A percentile compares a stretch with the other conserved stretches of the same genome.
Evolutionary conservation across 1,284 basidiomycete species (phyloP).

Genomic region (Puccinia polysora): DNA sequence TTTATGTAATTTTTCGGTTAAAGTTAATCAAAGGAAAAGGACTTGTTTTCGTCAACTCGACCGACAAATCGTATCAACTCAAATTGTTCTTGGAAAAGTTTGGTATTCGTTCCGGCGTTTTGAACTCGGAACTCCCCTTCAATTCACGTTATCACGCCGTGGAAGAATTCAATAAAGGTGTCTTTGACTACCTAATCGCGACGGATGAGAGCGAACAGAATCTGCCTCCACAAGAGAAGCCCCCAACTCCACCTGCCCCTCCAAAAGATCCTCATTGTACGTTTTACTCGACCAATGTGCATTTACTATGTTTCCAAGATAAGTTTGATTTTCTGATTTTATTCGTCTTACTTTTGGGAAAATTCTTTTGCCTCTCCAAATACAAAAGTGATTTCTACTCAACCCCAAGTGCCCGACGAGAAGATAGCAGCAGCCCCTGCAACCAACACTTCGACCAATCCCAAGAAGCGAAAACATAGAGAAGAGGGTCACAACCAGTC

Average conservation of each 20-base stretch:
- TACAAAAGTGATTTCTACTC: constrained; percentile 49
- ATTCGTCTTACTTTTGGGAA: not conserved
- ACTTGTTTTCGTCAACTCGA: constrained; percentile 93
- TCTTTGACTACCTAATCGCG: constrained; percentile 97
- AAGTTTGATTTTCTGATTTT: not conserved
- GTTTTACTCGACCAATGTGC: not conserved
- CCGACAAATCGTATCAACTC: constrained; percentile 87
- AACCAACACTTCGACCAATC: not conserved
- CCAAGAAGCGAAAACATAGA: constrained; percentile 49
- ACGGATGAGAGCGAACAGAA: constrained; percentile 76
- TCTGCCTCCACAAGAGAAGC: constrained; percentile 52
- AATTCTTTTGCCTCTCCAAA: too few species aligned
- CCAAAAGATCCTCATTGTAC: constrained; percentile 45
- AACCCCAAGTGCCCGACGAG: constrained; percentile 47
- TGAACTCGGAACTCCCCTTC: constrained; percentile 91
- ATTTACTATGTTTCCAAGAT: too few species aligned
- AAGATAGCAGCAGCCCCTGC: constrained; percentile 51
- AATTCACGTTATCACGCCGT: constrained; percentile 95
- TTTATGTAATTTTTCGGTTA: constrained; percentile 90
- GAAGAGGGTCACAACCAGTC: constrained; percentile 28
- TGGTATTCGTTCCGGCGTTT: constrained; percentile 88
- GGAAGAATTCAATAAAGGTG: constrained; percentile 97
- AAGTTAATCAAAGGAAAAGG: constrained; percentile 93
- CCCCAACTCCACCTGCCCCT: constrained; percentile 51
- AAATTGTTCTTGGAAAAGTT: constrained; percentile 98